Base-by-base conservation (phyloP, 2,329 filamentous ascomycete genomes). In the Diaporthe batatas region DNA sequence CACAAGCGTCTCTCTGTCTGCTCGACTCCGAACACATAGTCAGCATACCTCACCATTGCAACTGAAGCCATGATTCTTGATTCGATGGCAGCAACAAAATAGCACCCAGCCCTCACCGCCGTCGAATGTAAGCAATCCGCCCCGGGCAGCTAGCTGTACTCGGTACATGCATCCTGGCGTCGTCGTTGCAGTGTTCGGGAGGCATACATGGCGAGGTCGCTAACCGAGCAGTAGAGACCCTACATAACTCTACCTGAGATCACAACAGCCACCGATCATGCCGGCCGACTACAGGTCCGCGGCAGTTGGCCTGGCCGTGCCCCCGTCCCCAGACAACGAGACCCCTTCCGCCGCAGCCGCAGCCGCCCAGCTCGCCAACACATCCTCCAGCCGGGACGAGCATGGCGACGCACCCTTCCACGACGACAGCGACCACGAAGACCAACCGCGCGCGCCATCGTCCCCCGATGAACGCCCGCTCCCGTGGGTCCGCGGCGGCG, bases 271-370 rank as follows among this genome's bases (percentile, higher is more conserved):
- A 89, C 70, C 47, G 71, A 81, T 72, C 44, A 89, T 89, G 87
- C 85, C 87, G 44, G 84, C 84, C 77, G 85, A 89, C 81, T 86
- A 87, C 80, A 79, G 81, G 58, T 85, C 86, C 72, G 82, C 86
- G 73, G 86, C 86, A 71, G 85, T 84, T 77, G 86, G 84, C 58
- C 85, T 88, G 49, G 83, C 86, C 73, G 79, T 88, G 69, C 83
- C 84, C 36, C 80, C 82, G 3, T 78, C 78, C 47, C 77, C 79
- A 44, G 72, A 76, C 71, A 77, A 78, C 57, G 70, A 76, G 49
- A 72, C 77, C n/a, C 77, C 74, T 51, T 77, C 76, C 55, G 77
- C 76, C 74, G 78, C 76, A 58, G 80, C 81, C 14, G 78, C 80
- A 12, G 80, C 81, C 32, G 77, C 79, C 62, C 79, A 77, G 34